Evolutionary conservation across 306 rosid genomes (phyloP).

Genomic region (Prinsepia uniflora): DNA sequence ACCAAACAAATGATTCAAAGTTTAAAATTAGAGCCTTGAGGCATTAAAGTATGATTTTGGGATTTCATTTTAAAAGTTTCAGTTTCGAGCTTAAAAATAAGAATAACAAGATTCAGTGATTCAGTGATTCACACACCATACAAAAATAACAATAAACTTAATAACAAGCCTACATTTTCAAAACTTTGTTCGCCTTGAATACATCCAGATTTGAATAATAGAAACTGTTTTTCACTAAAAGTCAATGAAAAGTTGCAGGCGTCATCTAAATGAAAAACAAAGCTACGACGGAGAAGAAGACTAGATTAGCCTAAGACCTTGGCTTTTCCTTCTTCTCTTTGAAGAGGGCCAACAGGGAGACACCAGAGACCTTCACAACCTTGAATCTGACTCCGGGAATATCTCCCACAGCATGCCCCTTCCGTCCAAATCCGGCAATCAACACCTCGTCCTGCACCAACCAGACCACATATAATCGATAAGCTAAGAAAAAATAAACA

Average conservation of each 20-base stretch:
- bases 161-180: background rate
- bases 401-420: slow-evolving; percentile 39
- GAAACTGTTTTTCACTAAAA: background rate
- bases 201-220: background rate
- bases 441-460: slow-evolving; percentile 32
- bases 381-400: slow-evolving; percentile 39
- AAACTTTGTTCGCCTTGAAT: background rate
- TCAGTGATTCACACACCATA: background rate
- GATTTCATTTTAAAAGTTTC: too few relatives aligned
- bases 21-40: too few relatives aligned
- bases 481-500: background rate
- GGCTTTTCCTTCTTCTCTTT: slow-evolving; percentile 41
- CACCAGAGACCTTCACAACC: slow-evolving; percentile 39
- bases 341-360: slow-evolving; percentile 33
- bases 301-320: slow-evolving; percentile 19
- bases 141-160: background rate
- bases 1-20: too few relatives aligned
- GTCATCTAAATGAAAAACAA: background rate
- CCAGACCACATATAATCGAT: background rate
- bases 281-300: background rate
- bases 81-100: too few relatives aligned
- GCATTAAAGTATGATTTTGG: too few relatives aligned
- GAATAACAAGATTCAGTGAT: too few relatives aligned
- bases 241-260: background rate
- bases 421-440: slow-evolving; percentile 38